phyloP scores from a whole-genome alignment of 768 basidiomycete genomes.

The Auricularia sp. region DNA sequence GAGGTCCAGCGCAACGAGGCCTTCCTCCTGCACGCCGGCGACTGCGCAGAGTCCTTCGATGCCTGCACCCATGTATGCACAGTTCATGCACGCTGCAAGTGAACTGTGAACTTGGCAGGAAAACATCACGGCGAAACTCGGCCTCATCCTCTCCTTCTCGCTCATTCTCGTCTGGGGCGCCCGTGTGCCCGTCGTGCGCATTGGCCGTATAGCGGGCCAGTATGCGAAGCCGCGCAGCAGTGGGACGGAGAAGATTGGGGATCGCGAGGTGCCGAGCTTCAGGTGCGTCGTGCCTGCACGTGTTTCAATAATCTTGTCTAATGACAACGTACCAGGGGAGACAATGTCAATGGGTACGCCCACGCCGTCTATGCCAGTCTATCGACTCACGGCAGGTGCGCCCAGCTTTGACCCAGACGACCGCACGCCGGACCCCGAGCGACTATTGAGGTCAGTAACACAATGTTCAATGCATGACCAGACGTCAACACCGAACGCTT shows the following conservation, averaged over 20 bases:
- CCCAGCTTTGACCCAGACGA: slow-evolving; percentile 59
- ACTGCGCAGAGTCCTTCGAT: slow-evolving; percentile 94
- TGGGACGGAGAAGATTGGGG: slow-evolving; percentile 64
- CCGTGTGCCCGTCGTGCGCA: slow-evolving; percentile 83
- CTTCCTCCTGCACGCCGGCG: slow-evolving; percentile 93
- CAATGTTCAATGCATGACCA: too few species aligned
- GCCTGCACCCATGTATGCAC: slow-evolving; percentile 71
- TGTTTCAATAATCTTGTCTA: background rate
- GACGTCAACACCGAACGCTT: background rate
- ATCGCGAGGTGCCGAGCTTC: slow-evolving; percentile 74
- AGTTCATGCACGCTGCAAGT: too few species aligned
- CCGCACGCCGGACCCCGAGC: slow-evolving; percentile 81
- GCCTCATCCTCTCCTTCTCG: slow-evolving; percentile 88
- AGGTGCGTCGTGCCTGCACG: slow-evolving; percentile 37
- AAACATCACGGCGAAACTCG: slow-evolving; percentile 80
- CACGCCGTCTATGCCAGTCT: slow-evolving; percentile 1
- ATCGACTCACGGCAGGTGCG: slow-evolving; percentile 5
- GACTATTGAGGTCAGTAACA: slow-evolving; percentile 65
- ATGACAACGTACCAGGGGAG: slow-evolving; percentile 48
- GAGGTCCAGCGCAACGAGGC: slow-evolving; percentile 80
- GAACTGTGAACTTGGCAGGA: slow-evolving; percentile 35
- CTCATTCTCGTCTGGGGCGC: slow-evolving; percentile 92
- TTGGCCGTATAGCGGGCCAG: slow-evolving; percentile 91
- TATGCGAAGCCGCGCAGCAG: slow-evolving; percentile 93
- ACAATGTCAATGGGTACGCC: slow-evolving; percentile 85